Base-by-base conservation (phyloP, 2,329 filamentous ascomycete genomes). In the Calonectria ilicicola region DNA sequence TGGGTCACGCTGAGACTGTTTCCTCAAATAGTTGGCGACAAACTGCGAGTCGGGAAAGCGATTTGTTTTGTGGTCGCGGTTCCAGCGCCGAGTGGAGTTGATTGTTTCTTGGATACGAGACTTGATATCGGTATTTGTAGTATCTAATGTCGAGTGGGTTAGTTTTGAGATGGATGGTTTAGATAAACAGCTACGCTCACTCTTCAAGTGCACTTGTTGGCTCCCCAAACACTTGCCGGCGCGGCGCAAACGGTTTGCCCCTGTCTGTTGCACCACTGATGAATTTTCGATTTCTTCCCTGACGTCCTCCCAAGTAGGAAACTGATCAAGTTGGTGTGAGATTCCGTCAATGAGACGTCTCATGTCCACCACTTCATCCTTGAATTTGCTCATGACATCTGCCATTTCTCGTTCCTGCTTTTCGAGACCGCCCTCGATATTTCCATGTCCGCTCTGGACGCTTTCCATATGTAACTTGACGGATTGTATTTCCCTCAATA, bases 21-120 rank as follows among this genome's bases (percentile, higher is more conserved):
- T 82, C 66, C 75, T 79, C 63, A 85, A 79, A 65, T 85, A 85
- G 26, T 76, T 78, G 19, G 73, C 72, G 29, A 77, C 76, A 63
- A 85, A 85, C 12, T 72, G 67, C 19, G 75, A 76, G 38, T 85
- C 83, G n/a, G 72, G 40, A 47, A 80, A 73, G 29, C 47, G 58
- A 2, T 82, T 84, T 7, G 75, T 80, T 66, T 85, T 85, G 76
- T 83, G 82, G 35, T 85, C 83, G 32, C 78, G 78, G 72, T 85
- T 83, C 84, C 84, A 85, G 46, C 83, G 82, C 49, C 82, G 81
- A 14, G 84, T 85, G 0, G 84, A 85, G 65, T 75, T 76, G 70
- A 85, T 79, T 21, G 82, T 72, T 44, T 85, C 83, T n/a, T 78
- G 71, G 53, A 85, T 81, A 44, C 83, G 83, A 5, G 64, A 63